Percentiles rank a stretch among this genome's conserved stretches.
phyloP scores from a whole-genome alignment of 148 eudicot genomes.

The Nepenthes gracilis region DNA sequence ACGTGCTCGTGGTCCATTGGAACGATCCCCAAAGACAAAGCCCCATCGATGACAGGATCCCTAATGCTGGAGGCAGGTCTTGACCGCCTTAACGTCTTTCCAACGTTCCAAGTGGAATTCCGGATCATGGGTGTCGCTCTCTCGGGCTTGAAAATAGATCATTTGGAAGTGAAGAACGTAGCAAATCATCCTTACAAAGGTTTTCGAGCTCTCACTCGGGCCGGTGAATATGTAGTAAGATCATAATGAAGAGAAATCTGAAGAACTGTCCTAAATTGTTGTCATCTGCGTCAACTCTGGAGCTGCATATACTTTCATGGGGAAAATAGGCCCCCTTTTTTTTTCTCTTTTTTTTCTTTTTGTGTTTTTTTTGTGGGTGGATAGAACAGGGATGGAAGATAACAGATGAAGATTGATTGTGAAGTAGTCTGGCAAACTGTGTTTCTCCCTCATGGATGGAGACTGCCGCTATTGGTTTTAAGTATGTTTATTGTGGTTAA shows the following conservation, averaged over 20 bases:
- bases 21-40: conserved; percentile 74
- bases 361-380: too few relatives aligned
- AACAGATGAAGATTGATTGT: too few relatives aligned
- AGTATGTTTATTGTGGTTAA: too few relatives aligned
- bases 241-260: conserved; percentile 20
- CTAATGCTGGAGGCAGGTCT: conserved; percentile 61
- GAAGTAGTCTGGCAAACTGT: too few relatives aligned
- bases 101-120: conserved; percentile 69
- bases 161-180: conserved; percentile 54
- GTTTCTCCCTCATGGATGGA: too few relatives aligned
- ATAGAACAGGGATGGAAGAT: too few relatives aligned
- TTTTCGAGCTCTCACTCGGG: conserved; percentile 73
- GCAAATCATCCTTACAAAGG: conserved; percentile 77
- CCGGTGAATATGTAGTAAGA: conserved; percentile 78
- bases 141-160: conserved; percentile 72
- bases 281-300: too few relatives aligned
- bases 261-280: too few relatives aligned
- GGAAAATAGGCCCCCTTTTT: too few relatives aligned
- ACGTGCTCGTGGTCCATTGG: conserved; percentile 80
- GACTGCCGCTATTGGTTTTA: too few relatives aligned
- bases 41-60: conserved; percentile 80
- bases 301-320: too few relatives aligned
- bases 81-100: conserved; percentile 63
- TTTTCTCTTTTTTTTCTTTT: too few relatives aligned
- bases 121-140: conserved; percentile 85